Evolutionary conservation across 78 protist genomes (phyloP).

Genomic region (Diacronema lutheri): DNA sequence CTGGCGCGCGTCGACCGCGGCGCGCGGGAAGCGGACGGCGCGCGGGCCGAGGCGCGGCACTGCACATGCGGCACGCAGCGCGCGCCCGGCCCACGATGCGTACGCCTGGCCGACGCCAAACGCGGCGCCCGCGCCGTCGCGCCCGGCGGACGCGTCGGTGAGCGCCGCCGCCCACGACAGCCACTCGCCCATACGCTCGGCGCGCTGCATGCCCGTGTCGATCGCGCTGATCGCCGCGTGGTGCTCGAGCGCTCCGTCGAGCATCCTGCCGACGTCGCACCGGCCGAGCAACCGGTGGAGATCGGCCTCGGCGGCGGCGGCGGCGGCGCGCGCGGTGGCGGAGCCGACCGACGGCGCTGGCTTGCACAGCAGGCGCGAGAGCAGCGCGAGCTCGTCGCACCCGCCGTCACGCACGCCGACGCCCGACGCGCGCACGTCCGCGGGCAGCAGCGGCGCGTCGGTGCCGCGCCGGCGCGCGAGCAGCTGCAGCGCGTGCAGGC

Average conservation of each 20-base stretch:
- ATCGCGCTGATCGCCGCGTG: not conserved
- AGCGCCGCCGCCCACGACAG: not conserved
- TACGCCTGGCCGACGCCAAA: not conserved
- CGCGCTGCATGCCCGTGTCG: not conserved
- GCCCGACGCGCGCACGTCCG: not conserved
- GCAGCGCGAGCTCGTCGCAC: not conserved
- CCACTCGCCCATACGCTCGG: not conserved
- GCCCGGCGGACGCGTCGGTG: not conserved
- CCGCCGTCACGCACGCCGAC: not conserved
- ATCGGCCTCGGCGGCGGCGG: not conserved
- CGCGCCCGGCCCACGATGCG: not conserved
- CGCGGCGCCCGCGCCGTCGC: too few relatives aligned
- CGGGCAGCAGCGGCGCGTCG: not conserved
- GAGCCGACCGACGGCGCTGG: not conserved
- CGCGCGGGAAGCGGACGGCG: too few relatives aligned
- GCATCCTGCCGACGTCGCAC: not conserved
- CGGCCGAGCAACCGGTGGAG: not conserved
- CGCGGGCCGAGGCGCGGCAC: not conserved
- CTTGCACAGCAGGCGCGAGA: not conserved
- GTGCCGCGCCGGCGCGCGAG: not conserved
- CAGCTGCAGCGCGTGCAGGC: conserved; percentile 59
- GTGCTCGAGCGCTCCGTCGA: not conserved
- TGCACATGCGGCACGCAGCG: not conserved
- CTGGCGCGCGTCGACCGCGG: too few relatives aligned
- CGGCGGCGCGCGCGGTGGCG: not conserved